phyloP scores from a whole-genome alignment of 139 green algal genomes.

The Trebouxia sp. region DNA sequence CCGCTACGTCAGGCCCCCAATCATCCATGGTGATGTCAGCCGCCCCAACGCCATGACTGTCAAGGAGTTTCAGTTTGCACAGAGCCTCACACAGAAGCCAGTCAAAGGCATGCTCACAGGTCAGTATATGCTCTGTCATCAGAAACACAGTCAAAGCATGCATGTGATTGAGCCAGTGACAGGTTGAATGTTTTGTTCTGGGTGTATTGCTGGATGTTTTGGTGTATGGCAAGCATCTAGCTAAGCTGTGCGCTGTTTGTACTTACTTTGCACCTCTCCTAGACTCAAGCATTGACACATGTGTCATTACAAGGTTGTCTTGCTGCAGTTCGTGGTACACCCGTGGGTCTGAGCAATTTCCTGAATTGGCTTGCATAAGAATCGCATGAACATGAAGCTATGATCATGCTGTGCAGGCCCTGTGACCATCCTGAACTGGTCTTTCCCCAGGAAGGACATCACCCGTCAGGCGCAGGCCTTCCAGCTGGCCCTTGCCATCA shows the following conservation, averaged over 20 bases:
- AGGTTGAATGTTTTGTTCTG: too few relatives aligned
- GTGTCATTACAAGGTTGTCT: too few relatives aligned
- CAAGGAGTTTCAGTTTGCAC: slow-evolving; percentile 76
- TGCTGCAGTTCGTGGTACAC: too few relatives aligned
- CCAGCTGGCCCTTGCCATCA: slow-evolving; percentile 83
- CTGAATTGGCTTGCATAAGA: too few relatives aligned
- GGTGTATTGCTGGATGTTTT: neutral
- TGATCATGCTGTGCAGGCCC: too few relatives aligned
- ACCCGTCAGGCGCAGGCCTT: slow-evolving; percentile 61
- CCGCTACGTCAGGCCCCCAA: slow-evolving; percentile 86
- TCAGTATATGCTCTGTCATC: too few relatives aligned
- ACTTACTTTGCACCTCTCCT: neutral
- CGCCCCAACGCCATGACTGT: slow-evolving; percentile 77
- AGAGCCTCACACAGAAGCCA: slow-evolving; percentile 71
- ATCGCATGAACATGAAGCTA: too few relatives aligned
- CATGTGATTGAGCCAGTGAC: too few relatives aligned
- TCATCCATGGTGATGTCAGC: slow-evolving; percentile 79
- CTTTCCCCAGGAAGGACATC: slow-evolving; percentile 87
- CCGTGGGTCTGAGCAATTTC: too few relatives aligned
- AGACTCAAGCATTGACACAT: too few relatives aligned
- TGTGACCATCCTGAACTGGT: slow-evolving; percentile 94
- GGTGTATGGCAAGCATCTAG: neutral
- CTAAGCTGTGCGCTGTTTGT: neutral
- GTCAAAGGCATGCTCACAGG: slow-evolving; percentile 95
- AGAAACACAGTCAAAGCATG: too few relatives aligned